Base-by-base conservation (phyloP, 805 yeast species). In the Ogataea pini region DNA sequence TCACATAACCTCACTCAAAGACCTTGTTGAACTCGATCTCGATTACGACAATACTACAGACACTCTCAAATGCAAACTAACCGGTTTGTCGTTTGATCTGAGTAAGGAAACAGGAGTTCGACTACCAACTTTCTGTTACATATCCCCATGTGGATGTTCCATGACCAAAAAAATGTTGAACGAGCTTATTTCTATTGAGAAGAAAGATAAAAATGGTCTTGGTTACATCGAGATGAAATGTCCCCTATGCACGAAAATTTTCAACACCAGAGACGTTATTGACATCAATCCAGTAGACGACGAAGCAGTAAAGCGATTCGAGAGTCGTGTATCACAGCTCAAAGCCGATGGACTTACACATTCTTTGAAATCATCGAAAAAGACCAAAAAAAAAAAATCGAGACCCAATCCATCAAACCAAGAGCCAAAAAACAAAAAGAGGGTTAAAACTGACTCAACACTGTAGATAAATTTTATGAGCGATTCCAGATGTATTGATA, bases 111-210 rank as follows among this genome's bases (percentile, higher is more conserved):
- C 51, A 0, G 38, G 46, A 5, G n/a, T 40, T 12, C 39, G 24
- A 12, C 40, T 52, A 32, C 48, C 59, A 59, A 12, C 62, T 52
- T 72, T 79, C 44, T 70, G 72, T 1, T 80, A 80, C 58, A 52
- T 77, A 2, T 76, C 70, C 0, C 63, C 66, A 5, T 78, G 82
- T 58, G 78, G 78, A 0, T 73, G 76, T 58, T 72, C 69, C 0
- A 54, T 73, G 48, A 69, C 69, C 3, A 58, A 50, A n/a, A 62
- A 63, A 20, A 55, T 70, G 17, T 51, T 75, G 7, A 44, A 46
- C 13, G 63, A 64, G 22, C 47, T 67, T 5, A 17, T 55, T 2
- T 27, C 49, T 2, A 32, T 44, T 2, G 53, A 56, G 6, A 44
- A 32, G 1, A 34, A 38, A 7, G 44, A 44, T 6, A 17, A 33